phyloP scores from a whole-genome alignment of 257 asterid genomes.

The Solanum phureja region DNA sequence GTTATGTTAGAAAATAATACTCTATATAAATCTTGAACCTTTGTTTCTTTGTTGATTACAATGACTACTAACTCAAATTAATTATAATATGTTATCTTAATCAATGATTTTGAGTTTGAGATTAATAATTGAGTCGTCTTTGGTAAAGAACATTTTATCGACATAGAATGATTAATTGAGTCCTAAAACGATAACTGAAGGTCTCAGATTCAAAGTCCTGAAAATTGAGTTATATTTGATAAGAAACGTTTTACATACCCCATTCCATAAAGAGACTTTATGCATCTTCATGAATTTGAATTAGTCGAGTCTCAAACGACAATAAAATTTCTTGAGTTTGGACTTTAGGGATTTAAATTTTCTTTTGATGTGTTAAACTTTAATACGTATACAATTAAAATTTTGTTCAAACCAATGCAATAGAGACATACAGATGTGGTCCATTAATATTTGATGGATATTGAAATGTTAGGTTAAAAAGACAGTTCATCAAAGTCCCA shows the following conservation, averaged over 20 bases:
- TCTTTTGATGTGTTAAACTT: neutral
- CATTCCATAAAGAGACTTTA: neutral
- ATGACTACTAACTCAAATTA: neutral
- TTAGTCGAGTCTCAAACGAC: accelerated
- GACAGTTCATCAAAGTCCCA: neutral
- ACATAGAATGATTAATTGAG: neutral
- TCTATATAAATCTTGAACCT: neutral
- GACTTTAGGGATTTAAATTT: neutral
- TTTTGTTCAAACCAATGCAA: neutral
- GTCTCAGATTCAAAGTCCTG: neutral
- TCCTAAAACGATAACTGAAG: neutral
- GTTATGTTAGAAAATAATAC: too few relatives aligned
- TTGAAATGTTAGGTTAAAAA: neutral
- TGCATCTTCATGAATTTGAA: neutral
- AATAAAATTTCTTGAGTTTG: neutral
- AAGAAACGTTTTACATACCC: neutral
- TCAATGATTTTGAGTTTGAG: neutral
- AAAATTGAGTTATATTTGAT: neutral
- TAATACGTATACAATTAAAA: neutral
- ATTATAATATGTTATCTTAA: neutral
- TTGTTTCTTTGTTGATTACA: neutral
- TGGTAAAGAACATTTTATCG: neutral
- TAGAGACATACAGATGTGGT: neutral
- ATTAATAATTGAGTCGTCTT: neutral
- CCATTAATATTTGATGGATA: neutral